A percentile compares a stretch with the other conserved stretches of the same genome.
Evolutionary conservation across 2,329 filamentous ascomycete genomes (phyloP).

Genomic region (Fusarium hostae): DNA sequence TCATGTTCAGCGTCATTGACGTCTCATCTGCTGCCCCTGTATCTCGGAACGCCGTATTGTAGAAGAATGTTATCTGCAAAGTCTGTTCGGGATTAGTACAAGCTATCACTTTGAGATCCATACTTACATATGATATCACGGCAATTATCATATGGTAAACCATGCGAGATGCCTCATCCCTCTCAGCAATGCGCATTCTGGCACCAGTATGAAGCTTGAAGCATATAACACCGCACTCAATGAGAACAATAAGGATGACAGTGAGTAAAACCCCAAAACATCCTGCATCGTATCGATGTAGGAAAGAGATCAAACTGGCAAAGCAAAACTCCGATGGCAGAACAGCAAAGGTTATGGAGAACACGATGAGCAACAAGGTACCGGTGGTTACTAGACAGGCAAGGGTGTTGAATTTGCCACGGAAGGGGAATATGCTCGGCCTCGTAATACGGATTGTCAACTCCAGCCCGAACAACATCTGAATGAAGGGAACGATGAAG

Average conservation of each 20-base stretch:
- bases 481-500: slow-evolving; percentile 73
- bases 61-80: slow-evolving; percentile 73
- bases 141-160: slow-evolving; percentile 72
- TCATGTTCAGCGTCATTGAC: slow-evolving; percentile 65
- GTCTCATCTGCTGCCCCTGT: slow-evolving; percentile 50
- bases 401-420: slow-evolving; percentile 68
- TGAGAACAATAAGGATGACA: slow-evolving; percentile 61
- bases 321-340: slow-evolving; percentile 71
- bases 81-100: slow-evolving; percentile 58
- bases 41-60: slow-evolving; percentile 61
- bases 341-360: slow-evolving; percentile 67
- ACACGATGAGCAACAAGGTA: slow-evolving; percentile 64
- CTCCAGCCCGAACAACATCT: slow-evolving; percentile 73
- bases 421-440: slow-evolving; percentile 65
- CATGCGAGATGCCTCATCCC: slow-evolving; percentile 74
- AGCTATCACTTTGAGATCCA: neutral
- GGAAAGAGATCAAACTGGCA: slow-evolving; percentile 74
- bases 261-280: slow-evolving; percentile 65
- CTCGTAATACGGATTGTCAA: slow-evolving; percentile 66
- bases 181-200: slow-evolving; percentile 67
- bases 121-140: slow-evolving; percentile 66
- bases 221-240: slow-evolving; percentile 65
- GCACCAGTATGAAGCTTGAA: slow-evolving; percentile 65
- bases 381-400: slow-evolving; percentile 65
- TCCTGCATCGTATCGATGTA: slow-evolving; percentile 68